Evolutionary conservation across 2,329 filamentous ascomycete species (phyloP), one percentile per base, ranked within the genome.

Genomic region (Monascus ruber): DNA sequence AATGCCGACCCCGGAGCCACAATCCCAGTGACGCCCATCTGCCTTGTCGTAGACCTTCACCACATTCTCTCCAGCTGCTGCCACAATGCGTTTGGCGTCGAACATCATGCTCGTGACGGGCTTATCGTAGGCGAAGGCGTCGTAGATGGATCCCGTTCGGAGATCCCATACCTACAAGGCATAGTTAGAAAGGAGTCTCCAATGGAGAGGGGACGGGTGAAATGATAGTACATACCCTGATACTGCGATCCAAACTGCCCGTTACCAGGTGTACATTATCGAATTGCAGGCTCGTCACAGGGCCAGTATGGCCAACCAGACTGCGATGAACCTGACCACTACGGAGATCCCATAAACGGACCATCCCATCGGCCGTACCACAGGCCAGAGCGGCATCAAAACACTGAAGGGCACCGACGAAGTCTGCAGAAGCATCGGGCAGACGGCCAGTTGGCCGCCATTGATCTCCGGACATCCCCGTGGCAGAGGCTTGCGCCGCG

Each of bases 31-130:
- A 44, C 85, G 73, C 32, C 87, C 87, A 58, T 98, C 91, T 3
- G 86, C 81, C 72, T 96, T 96, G 68, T 98, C 91, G 66, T 96
- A 98, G 43, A 98, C 83, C 67, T 98, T 98, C 51, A 91, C 88
- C 24, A 96, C 86, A 54, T 87, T 81, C 62, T 96, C 91, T 33
- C 88, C 85, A 0, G 87, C 87, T 2, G 91, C 89, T 38, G 83
- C 78, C 28, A 91, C 87, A 49, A 98, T 98, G 37, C 88, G 79
- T 38, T 88, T 80, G 9, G 77, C 68, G 63, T 98, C 91, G 59
- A 98, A 98, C 81, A 93, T 94, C 87, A 96, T 94, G 69, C 82
- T 85, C 27, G 87, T 94, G 41, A 98, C 77, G 0, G 88, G 79
- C 54, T 85, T 74, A 56, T 96, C 88, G 65, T 96, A 98, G 24